Base-by-base conservation (phyloP, 2,329 filamentous ascomycete genomes). In the Diaporthe ampelina region DNA sequence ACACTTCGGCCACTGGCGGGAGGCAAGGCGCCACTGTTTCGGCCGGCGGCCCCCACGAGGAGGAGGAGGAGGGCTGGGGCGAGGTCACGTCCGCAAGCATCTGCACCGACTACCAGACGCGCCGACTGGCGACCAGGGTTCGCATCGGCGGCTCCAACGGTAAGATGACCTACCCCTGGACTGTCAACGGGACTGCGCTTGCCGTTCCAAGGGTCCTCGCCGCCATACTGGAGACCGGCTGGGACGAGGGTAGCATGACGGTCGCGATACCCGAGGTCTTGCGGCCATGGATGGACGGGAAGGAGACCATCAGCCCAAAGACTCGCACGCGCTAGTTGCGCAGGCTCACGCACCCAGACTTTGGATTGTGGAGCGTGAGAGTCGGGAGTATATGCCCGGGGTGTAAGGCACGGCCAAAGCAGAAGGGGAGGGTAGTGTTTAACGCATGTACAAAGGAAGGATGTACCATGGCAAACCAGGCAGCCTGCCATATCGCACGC, bases 41-140 rank as follows among this genome's bases (percentile, higher is more conserved):
- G 29, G 89, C 92, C 77, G 87, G 89, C 13, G 95, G 94, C 37
- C 29, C 45, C 21, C 45, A 40, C 21, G 19, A 37, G 7, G 61
- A 50, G 68, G 86, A 88, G 35, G 89, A 92, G 77, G 87, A 90
- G 15, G 95, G 94, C 40, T 99, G 95, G 94, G 97, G 97, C 61
- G 97, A 99, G 84, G 92, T 99, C 70, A 97, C 95, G 0, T 96
- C 93, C 57, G 92, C 95, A 0, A 97, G 94, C 76, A 92, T 96
- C 78, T 99, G 97, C 84, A 97, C 94, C 1, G 97, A 99, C 83
- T 99, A 98, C 84, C 97, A 99, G 86, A 93, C 90, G 35, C 89
- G 97, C 37, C 89, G 97, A 21, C 86, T 99, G 48, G 92, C 91
- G 37, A 98, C 97, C 19, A 89, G 93, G 54, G 86, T 94, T 59